A percentile compares a stretch with the other conserved stretches of the same genome.
phyloP scores from a whole-genome alignment of 768 basidiomycete genomes.

The Russula sp. region DNA sequence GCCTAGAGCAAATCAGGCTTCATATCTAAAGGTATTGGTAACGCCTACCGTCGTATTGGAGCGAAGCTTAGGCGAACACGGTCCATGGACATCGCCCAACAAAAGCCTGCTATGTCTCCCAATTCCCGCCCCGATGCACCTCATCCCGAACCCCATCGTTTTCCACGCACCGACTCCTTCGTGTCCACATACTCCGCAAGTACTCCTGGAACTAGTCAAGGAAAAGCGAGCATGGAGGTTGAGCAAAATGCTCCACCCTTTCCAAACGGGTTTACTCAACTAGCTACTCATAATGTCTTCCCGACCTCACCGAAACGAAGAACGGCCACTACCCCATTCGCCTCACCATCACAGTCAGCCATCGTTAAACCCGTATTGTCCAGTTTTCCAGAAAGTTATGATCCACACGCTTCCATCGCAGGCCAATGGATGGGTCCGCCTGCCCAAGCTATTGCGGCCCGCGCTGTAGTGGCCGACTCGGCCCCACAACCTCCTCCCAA shows the following conservation, averaged over 20 bases:
- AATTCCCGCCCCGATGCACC: not conserved
- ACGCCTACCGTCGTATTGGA: conserved; percentile 14
- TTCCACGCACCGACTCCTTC: not conserved
- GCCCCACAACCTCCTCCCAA: not conserved
- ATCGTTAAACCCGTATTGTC: not conserved
- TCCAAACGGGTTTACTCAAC: conserved; percentile 2
- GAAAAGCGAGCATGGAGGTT: conserved; percentile 15
- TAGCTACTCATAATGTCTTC: not conserved
- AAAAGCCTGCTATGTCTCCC: not conserved
- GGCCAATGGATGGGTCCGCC: not conserved
- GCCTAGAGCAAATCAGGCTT: conserved; percentile 7
- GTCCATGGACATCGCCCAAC: conserved; percentile 8
- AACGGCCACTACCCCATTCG: not conserved
- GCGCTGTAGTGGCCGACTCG: not conserved
- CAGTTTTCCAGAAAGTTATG: not conserved
- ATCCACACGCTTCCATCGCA: not conserved
- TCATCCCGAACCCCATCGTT: not conserved
- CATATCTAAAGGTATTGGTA: conserved; percentile 9
- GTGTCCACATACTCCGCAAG: conserved; percentile 13
- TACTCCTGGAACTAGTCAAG: conserved; percentile 14
- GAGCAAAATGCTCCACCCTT: conserved; percentile 3
- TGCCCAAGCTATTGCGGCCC: not conserved
- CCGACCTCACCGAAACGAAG: conserved; percentile 6
- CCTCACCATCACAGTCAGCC: conserved; percentile 2
- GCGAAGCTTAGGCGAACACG: conserved; percentile 10